Base-by-base conservation (phyloP, 1,284 basidiomycete species). In the Cutaneotrichosporon mucoides region DNA sequence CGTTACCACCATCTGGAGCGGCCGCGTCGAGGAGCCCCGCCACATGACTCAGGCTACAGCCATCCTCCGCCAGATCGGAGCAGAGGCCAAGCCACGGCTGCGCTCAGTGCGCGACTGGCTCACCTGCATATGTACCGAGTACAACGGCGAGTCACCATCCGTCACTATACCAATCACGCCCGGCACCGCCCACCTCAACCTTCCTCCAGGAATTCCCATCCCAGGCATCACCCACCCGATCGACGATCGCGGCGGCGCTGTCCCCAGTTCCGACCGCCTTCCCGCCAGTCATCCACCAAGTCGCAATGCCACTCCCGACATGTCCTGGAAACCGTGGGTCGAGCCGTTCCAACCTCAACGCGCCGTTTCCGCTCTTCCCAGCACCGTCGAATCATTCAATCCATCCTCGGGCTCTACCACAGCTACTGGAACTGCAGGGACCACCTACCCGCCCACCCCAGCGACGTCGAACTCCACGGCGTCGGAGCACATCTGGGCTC, bases 51-150 rank as follows among this genome's bases (percentile, higher is more conserved):
- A 53, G 13, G 53, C 47, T 5, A 44, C 47, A 0, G 53, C 48
- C 8, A 33, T 59, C 11, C 53, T 59, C 8, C 53, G 58, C 43
- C 48, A 52, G 47, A 59, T 59, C n/a, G 48, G 48, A 1, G 24
- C 41, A 6, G 48, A 59, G 12, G 53, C 47, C 15, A 36, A 44
- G 46, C 15, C 35, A 1, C 51, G 57, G 2, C 57, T 54, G 7
- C 8, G 16, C 6, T 15, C n/a, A 8, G 41, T 59, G 13, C 52
- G 52, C 13, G 37, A 37, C 46, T 59, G 57, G 46, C 40, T 59
- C 38, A 34, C 56, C 7, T 53, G 45, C 38, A 15, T 57, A 12
- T 53, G 44, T 34, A 45, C 35, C 16, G 52, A 43, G 7, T 11
- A 12, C 47, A 50, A 47, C 33, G 46, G 33, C 46, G 9, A 9